Evolutionary conservation across 148 eudicot species (phyloP).

Genomic region (Arbutus unedo): DNA sequence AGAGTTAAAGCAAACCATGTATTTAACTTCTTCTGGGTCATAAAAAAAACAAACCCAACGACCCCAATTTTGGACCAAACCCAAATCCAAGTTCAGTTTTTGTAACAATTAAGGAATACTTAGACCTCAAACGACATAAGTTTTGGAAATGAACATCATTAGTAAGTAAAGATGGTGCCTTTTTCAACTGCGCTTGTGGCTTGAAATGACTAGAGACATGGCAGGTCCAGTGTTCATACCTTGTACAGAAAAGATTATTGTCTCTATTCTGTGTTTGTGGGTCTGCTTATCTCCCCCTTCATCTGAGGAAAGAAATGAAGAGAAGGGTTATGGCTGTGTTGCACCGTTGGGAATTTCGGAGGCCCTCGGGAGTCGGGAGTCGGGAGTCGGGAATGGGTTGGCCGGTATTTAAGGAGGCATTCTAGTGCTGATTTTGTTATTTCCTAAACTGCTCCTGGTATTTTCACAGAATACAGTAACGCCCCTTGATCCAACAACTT

Average conservation of each 20-base stretch:
- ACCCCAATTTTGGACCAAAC: background rate
- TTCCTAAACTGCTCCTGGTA: background rate
- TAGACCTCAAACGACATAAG: background rate
- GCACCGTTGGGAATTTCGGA: conserved; percentile 1
- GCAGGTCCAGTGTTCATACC: background rate
- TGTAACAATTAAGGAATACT: background rate
- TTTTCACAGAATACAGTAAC: background rate
- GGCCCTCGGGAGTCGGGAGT: background rate
- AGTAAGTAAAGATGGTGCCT: background rate
- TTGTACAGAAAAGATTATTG: background rate
- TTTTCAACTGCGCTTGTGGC: background rate
- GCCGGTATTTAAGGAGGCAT: background rate
- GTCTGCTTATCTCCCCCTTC: background rate
- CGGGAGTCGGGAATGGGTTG: background rate
- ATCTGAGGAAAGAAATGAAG: background rate
- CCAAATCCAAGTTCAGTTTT: background rate
- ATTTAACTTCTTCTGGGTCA: background rate
- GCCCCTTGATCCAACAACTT: background rate
- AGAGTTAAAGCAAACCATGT: conserved; percentile 6
- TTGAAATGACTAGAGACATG: background rate
- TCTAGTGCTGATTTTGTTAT: background rate
- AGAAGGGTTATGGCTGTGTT: background rate
- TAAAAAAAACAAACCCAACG: background rate
- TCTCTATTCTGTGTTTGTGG: too few relatives aligned
- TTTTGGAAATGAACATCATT: background rate